phyloP scores from a whole-genome alignment of 2,329 filamentous ascomycete species.

The Dichotomopilus funicola region DNA sequence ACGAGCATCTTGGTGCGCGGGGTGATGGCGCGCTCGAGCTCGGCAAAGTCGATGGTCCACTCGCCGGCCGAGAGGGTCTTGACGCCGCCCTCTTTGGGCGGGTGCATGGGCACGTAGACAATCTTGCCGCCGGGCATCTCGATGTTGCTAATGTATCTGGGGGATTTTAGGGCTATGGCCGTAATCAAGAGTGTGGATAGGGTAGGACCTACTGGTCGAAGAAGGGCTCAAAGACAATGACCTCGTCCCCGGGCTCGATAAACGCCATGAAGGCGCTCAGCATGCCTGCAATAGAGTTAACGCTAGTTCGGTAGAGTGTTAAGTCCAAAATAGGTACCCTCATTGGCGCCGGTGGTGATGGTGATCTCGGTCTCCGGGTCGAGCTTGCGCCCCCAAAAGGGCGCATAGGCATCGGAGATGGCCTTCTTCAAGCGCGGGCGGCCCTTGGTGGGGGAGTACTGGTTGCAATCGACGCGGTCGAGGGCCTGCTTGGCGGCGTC shows the following conservation, averaged over 20 bases:
- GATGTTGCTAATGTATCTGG: slow-evolving; percentile 73
- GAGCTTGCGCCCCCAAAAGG: slow-evolving; percentile 67
- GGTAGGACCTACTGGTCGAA: slow-evolving; percentile 71
- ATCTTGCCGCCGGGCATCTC: slow-evolving; percentile 96
- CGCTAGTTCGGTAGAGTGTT: background rate
- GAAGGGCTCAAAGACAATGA: slow-evolving; percentile 97
- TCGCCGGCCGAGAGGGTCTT: slow-evolving; percentile 79
- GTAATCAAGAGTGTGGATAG: background rate
- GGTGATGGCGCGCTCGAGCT: slow-evolving; percentile 68
- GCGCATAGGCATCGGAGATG: slow-evolving; percentile 85
- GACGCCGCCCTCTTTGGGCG: slow-evolving; percentile 70
- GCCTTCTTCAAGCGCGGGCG: slow-evolving; percentile 88
- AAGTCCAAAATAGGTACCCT: slow-evolving; percentile 33
- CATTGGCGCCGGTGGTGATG: slow-evolving; percentile 87
- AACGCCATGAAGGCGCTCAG: slow-evolving; percentile 97
- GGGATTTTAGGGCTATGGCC: background rate
- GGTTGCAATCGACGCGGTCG: slow-evolving; percentile 91
- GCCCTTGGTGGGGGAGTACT: slow-evolving; percentile 95
- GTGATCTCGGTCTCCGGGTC: slow-evolving; percentile 90
- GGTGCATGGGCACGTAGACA: slow-evolving; percentile 90
- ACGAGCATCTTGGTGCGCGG: slow-evolving; percentile 94
- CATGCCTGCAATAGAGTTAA: slow-evolving; percentile 54
- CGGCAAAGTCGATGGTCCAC: slow-evolving; percentile 80
- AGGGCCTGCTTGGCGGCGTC: slow-evolving; percentile 87
- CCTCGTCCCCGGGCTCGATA: slow-evolving; percentile 88